phyloP scores from a whole-genome alignment of 2,329 filamentous ascomycete species.

The Exserohilum rostratum region DNA sequence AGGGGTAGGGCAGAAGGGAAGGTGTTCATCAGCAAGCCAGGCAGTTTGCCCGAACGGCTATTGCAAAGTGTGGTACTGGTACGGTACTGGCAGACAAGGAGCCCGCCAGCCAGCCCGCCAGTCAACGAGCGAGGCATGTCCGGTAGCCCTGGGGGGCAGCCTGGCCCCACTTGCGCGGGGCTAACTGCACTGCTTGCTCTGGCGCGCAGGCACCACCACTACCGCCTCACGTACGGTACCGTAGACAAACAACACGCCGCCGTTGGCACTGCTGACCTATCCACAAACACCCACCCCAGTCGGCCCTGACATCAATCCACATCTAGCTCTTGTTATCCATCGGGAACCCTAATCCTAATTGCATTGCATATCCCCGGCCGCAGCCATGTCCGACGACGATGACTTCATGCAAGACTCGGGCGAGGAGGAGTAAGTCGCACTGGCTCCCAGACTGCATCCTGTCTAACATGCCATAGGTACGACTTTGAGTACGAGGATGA shows the following conservation, averaged over 20 bases:
- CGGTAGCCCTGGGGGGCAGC: too few species aligned
- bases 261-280: slow-evolving; percentile 10
- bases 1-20: too few species aligned
- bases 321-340: background rate
- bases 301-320: background rate
- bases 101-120: too few species aligned
- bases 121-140: too few species aligned
- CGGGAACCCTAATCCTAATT: background rate
- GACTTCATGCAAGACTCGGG: slow-evolving; percentile 95
- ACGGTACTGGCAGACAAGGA: too few species aligned
- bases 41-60: too few species aligned
- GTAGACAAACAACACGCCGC: slow-evolving; percentile 20
- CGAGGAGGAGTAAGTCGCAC: slow-evolving; percentile 72
- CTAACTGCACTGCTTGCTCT: slow-evolving; percentile 3
- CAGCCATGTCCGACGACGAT: slow-evolving; percentile 79
- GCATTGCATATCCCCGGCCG: slow-evolving; percentile 16
- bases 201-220: slow-evolving; percentile 28
- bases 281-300: background rate
- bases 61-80: too few species aligned
- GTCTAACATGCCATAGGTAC: slow-evolving; percentile 62
- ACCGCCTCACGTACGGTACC: slow-evolving; percentile 14
- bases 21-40: too few species aligned
- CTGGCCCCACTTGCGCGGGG: slow-evolving; percentile 16
- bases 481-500: slow-evolving; percentile 98
- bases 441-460: background rate